Base-by-base conservation (phyloP, 768 basidiomycete genomes). In the Pluteus cervinus region DNA sequence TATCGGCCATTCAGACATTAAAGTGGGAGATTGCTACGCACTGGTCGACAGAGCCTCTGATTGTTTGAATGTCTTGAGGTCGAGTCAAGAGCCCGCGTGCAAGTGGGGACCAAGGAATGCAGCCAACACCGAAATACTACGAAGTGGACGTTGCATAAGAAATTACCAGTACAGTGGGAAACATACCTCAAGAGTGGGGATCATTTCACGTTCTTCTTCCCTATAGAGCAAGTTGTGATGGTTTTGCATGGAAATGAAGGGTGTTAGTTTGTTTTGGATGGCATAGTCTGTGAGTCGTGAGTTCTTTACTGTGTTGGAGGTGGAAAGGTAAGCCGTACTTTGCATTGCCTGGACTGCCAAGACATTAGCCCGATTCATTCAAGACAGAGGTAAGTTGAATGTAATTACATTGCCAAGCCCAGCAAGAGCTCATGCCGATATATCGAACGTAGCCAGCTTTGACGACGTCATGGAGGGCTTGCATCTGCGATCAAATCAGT, bases 181-280 rank as follows among this genome's bases (percentile, higher is more conserved):
- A 9, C 29, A 28, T 17, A 69, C 73, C 59, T 75, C 73, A 23
- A 75, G 55, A 1, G 69, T 71, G 2, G 79, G 79, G 47, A 79
- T 73, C 74, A 77, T 76, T 47, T 76, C 75, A 2, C 75, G 60
- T 48, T 77, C 79, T 48, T 83, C 79, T 51, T 83, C 81, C 11
- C 80, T 62, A 47, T 83, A 82, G 9, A 76, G 49, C 7, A 78
- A 54, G 41, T 60, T 75, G 52, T 82, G 72, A 41, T 77, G 75
- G 48, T 82, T 82, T 53, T 82, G 80, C 79, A 81, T 79, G 1
- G 74, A 75, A 49, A 81, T 76, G 56, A 83, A 81, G 1, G 73
- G 73, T 0, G 73, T 75, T 2, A 75, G 57, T 6, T 69, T 66
- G 52, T 82, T 72, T 25, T 65, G 53, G 39, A 79, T 71, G 0